These are phyloP conservation scores for Peronosclerospora sorghi DNA, from an alignment of 352 stramenopile species.

Conservation along the genomic window DNA sequence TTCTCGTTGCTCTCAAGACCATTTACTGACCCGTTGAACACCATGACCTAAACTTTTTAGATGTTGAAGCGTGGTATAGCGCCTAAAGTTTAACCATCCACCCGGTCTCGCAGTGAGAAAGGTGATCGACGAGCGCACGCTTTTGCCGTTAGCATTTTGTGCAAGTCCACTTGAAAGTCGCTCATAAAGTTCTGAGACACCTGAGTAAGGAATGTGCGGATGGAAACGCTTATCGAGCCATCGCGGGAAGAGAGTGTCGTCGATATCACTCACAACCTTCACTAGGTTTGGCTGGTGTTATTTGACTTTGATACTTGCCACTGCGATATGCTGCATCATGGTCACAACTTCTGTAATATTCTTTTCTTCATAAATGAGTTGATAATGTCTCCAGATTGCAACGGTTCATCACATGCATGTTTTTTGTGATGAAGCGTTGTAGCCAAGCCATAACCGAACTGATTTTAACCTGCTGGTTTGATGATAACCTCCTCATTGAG, in stretches of 20 bases:
- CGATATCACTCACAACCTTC: conserved; percentile 80
- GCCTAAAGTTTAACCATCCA: conserved; percentile 69
- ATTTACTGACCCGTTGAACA: conserved; percentile 68
- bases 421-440: conserved; percentile 3
- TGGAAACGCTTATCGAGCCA: conserved; percentile 67
- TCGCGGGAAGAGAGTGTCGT: conserved; percentile 71
- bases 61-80: conserved; percentile 70
- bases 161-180: conserved; percentile 43
- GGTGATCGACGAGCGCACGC: conserved; percentile 45
- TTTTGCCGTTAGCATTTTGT: conserved; percentile 21
- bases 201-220: conserved; percentile 67
- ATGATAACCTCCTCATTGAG: conserved; percentile 41
- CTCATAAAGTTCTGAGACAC: conserved; percentile 58
- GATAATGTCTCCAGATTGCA: conserved; percentile 64
- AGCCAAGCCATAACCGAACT: conserved; percentile 11
- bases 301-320: conserved; percentile 64
- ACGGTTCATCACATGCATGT: conserved; percentile 22
- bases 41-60: conserved; percentile 66
- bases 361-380: conserved; percentile 70
- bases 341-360: conserved; percentile 71
- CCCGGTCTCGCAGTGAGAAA: conserved; percentile 72
- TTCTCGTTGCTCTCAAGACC: conserved; percentile 73
- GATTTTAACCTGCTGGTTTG: conserved; percentile 19
- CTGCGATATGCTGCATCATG: conserved; percentile 76
- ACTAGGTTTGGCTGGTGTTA: conserved; percentile 41